Conservation (phyloP, 1,284 basidiomycete species). For the Trametes hirsuta region DNA sequence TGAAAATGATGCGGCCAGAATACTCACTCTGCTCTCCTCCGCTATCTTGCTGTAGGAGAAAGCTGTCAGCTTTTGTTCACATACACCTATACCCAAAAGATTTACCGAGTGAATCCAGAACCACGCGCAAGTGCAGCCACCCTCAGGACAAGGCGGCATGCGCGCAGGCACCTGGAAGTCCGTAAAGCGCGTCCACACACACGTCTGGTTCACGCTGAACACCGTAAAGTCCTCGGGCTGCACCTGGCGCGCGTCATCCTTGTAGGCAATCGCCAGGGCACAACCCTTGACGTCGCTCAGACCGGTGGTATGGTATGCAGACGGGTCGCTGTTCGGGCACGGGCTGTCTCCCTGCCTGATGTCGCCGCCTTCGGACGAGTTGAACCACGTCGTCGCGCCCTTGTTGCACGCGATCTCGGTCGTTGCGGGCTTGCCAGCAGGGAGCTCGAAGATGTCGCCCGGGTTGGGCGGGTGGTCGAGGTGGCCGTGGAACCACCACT, state of each 20-base stretch:
- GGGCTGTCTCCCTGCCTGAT: conserved; percentile 49
- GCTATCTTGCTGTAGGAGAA: conserved; percentile 36
- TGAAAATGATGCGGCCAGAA: not conserved
- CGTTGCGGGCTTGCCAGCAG: conserved; percentile 52
- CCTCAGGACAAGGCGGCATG: conserved; percentile 72
- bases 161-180: conserved; percentile 63
- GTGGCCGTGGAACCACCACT: conserved; percentile 75
- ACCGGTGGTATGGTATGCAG: conserved; percentile 56
- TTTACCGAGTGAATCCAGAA: conserved; percentile 70
- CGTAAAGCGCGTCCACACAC: conserved; percentile 69
- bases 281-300: conserved; percentile 62
- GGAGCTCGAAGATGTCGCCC: conserved; percentile 58
- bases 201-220: conserved; percentile 74
- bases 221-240: conserved; percentile 69
- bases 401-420: conserved; percentile 62
- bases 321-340: conserved; percentile 48
- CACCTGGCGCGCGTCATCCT: conserved; percentile 53
- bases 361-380: conserved; percentile 51
- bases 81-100: not conserved
- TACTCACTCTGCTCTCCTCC: conserved; percentile 50
- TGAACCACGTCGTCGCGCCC: conserved; percentile 54
- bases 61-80: not conserved
- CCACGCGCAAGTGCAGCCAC: conserved; percentile 70
- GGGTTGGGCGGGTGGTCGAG: conserved; percentile 56
- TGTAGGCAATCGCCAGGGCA: conserved; percentile 72